Evolutionary conservation across 108 stramenopile genomes (phyloP).

Genomic region (Cylindrotheca fusiformis): DNA sequence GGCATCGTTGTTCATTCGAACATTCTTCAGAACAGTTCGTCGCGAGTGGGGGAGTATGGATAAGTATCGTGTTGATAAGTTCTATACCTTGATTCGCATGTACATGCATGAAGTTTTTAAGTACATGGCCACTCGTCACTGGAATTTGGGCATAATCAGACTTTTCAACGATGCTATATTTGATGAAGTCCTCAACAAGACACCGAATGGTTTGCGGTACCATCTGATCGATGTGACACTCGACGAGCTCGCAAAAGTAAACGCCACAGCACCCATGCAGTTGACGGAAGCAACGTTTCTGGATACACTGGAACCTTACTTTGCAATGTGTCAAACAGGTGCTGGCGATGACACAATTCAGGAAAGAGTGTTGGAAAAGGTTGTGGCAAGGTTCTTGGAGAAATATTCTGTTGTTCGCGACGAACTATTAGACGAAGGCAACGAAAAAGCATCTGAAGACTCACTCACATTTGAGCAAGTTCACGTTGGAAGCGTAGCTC

Average conservation of each 20-base stretch:
- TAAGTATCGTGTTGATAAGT: constrained; percentile 92
- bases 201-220: constrained; percentile 83
- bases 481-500: constrained; percentile 79
- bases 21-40: constrained; percentile 78
- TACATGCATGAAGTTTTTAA: constrained; percentile 79
- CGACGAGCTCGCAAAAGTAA: constrained; percentile 81
- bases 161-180: constrained; percentile 86
- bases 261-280: constrained; percentile 53
- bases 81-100: constrained; percentile 83
- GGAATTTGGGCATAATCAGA: constrained; percentile 81
- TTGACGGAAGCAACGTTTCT: constrained; percentile 84
- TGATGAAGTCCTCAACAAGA: constrained; percentile 76
- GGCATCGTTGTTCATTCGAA: constrained; percentile 70
- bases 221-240: constrained; percentile 87
- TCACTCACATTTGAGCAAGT: constrained; percentile 62
- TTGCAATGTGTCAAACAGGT: constrained; percentile 68
- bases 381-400: constrained; percentile 73
- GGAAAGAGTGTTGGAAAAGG: constrained; percentile 73
- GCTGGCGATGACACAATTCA: constrained; percentile 61
- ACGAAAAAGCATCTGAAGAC: constrained; percentile 35
- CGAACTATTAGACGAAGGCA: constrained; percentile 22
- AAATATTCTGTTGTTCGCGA: constrained; percentile 71
- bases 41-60: constrained; percentile 93
- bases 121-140: constrained; percentile 83
- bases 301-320: constrained; percentile 82